Evolutionary conservation across 2,329 filamentous ascomycete genomes (phyloP).

Genomic region (Apiospora pterosperma): DNA sequence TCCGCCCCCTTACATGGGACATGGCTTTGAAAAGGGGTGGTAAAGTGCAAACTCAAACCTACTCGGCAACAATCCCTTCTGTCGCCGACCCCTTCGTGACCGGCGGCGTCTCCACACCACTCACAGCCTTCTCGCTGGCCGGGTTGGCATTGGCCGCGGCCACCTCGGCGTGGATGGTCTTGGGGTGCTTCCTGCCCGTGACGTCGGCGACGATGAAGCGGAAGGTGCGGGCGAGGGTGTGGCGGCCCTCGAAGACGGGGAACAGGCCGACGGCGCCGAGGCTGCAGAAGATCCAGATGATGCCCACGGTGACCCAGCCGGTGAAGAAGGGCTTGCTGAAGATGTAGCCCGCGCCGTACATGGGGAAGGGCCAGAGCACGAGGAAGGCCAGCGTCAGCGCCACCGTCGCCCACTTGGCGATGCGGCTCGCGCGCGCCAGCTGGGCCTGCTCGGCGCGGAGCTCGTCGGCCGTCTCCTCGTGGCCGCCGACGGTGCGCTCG

Average conservation of each 20-base stretch:
- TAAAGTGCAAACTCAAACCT: background rate
- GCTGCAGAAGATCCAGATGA: slow-evolving; percentile 77
- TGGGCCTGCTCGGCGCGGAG: slow-evolving; percentile 34
- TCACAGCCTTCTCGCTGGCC: slow-evolving; percentile 12
- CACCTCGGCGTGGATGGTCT: slow-evolving; percentile 24
- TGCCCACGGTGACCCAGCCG: slow-evolving; percentile 73
- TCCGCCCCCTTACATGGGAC: background rate
- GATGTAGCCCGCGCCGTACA: slow-evolving; percentile 80
- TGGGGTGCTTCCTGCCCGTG: slow-evolving; percentile 36
- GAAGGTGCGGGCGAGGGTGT: slow-evolving; percentile 47
- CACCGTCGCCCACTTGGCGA: slow-evolving; percentile 49
- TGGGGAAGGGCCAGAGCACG: slow-evolving; percentile 86
- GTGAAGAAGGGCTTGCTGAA: slow-evolving; percentile 82
- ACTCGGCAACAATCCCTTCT: slow-evolving; percentile 7
- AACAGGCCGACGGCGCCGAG: slow-evolving; percentile 73
- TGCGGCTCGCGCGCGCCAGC: slow-evolving; percentile 50
- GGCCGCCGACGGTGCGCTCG: slow-evolving; percentile 37
- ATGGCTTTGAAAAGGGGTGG: background rate
- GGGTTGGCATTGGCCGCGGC: slow-evolving; percentile 1
- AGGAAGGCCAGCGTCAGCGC: slow-evolving; percentile 68
- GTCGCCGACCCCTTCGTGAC: slow-evolving; percentile 17
- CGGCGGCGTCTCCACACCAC: slow-evolving; percentile 20
- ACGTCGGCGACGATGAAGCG: slow-evolving; percentile 57
- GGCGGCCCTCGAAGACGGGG: slow-evolving; percentile 75
- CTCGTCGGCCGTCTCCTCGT: slow-evolving; percentile 39